phyloP scores from a whole-genome alignment of 805 yeast genomes.

The Metschnikowia continentalis region DNA sequence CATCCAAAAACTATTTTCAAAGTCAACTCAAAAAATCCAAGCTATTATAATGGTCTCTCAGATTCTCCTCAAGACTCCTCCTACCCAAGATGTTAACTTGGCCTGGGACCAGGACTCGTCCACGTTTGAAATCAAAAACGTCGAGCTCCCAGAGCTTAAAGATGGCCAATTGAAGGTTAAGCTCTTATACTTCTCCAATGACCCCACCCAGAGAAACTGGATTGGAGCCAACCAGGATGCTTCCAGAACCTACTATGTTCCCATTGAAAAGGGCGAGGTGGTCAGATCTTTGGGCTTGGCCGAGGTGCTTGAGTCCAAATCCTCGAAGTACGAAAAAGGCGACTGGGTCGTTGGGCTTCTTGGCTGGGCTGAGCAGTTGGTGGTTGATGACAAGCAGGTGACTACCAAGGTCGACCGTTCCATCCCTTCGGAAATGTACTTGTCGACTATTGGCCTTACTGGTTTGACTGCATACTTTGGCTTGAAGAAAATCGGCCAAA shows the following conservation, averaged over 20 bases:
- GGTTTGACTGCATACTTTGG: constrained; percentile 61
- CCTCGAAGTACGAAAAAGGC: constrained; percentile 38
- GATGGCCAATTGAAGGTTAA: constrained; percentile 45
- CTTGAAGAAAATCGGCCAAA: constrained; percentile 44
- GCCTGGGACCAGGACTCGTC: constrained; percentile 21
- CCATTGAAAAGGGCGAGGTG: constrained; percentile 42
- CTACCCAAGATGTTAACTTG: constrained; percentile 19
- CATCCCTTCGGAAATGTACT: constrained; percentile 39
- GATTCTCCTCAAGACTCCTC: constrained; percentile 22
- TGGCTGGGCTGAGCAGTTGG: constrained; percentile 47
- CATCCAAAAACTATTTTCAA: too few species aligned
- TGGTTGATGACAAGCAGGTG: constrained; percentile 27
- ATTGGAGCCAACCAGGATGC: constrained; percentile 35
- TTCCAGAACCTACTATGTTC: constrained; percentile 30
- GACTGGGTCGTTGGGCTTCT: constrained; percentile 37
- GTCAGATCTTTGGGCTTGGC: constrained; percentile 47
- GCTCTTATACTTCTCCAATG: constrained; percentile 47
- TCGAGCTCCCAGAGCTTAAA: constrained; percentile 18
- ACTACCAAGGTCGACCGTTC: constrained; percentile 27
- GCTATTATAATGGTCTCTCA: constrained; percentile 11
- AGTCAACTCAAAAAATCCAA: too few species aligned
- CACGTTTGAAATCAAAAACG: constrained; percentile 26
- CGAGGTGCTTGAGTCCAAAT: constrained; percentile 47
- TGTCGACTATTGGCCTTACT: constrained; percentile 52
- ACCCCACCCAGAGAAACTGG: constrained; percentile 62